Evolutionary conservation across 1,139 yeast genomes (phyloP).

Genomic region (Hemisphaericaspora lyxosophila): DNA sequence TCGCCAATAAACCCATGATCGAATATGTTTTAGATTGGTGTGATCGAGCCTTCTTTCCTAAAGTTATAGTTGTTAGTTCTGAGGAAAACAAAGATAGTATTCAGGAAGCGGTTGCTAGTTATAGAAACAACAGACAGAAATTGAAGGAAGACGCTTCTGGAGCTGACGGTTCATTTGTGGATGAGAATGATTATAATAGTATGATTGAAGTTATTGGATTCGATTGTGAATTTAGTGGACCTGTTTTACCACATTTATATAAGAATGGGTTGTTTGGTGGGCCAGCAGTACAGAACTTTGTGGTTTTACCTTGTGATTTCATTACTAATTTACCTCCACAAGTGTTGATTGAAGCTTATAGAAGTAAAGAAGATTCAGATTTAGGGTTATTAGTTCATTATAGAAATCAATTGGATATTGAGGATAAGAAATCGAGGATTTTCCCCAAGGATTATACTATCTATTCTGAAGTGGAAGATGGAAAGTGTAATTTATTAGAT

Average conservation of each 20-base stretch:
- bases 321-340: constrained; percentile 91
- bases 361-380: constrained; percentile 65
- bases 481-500: constrained; percentile 63
- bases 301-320: constrained; percentile 89
- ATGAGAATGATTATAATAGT: constrained; percentile 9
- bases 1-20: constrained; percentile 89
- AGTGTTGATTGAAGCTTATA: constrained; percentile 77
- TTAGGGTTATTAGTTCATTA: constrained; percentile 73
- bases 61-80: constrained; percentile 41
- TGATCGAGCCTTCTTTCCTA: constrained; percentile 74
- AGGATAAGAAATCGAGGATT: constrained; percentile 65
- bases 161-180: background rate
- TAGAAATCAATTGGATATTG: constrained; percentile 67
- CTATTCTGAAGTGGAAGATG: constrained; percentile 47
- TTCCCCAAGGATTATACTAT: constrained; percentile 50
- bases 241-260: constrained; percentile 50
- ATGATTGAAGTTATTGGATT: constrained; percentile 48
- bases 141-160: constrained; percentile 9
- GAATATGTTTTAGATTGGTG: constrained; percentile 93
- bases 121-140: constrained; percentile 21
- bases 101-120: constrained; percentile 47
- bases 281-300: constrained; percentile 44
- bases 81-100: constrained; percentile 28
- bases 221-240: constrained; percentile 61
- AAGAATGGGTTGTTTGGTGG: constrained; percentile 22